Evolutionary conservation across 768 basidiomycete species (phyloP).

Genomic region (Leccinum variicolor): DNA sequence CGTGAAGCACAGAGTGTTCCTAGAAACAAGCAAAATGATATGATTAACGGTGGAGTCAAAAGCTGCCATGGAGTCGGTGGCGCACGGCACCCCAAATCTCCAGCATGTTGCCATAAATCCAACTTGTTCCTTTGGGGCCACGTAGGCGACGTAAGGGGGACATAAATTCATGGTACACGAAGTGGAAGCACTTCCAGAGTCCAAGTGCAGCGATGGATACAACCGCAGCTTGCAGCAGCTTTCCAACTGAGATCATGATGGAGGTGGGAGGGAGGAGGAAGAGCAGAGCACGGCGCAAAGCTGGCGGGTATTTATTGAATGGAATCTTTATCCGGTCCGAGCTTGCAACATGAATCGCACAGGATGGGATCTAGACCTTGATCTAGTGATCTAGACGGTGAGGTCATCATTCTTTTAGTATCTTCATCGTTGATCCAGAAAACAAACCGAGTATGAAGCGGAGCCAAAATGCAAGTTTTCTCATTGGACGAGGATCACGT

Average conservation of each 20-base stretch:
- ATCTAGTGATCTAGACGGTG: no score
- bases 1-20: slow-evolving; percentile 8
- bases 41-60: not conserved
- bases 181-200: slow-evolving; percentile 8
- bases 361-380: no score
- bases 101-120: slow-evolving; percentile 48
- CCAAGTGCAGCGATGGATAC: not conserved
- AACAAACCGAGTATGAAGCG: no score
- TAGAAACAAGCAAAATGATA: not conserved
- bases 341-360: no score
- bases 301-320: no score
- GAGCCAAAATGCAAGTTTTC: no score
- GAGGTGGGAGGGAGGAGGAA: not conserved
- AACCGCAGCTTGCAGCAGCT: slow-evolving; percentile 1
- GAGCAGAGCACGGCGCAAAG: no score
- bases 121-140: slow-evolving; percentile 40
- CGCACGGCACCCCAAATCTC: slow-evolving; percentile 43
- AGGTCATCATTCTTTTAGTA: no score
- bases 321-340: no score
- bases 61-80: not conserved
- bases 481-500: no score
- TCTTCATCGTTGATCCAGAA: no score
- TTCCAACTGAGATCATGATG: slow-evolving; percentile 7
- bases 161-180: slow-evolving; percentile 33
- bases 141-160: slow-evolving; percentile 48